phyloP scores from a whole-genome alignment of 2,329 filamentous ascomycete genomes.

The Sarocladium oryzae region DNA sequence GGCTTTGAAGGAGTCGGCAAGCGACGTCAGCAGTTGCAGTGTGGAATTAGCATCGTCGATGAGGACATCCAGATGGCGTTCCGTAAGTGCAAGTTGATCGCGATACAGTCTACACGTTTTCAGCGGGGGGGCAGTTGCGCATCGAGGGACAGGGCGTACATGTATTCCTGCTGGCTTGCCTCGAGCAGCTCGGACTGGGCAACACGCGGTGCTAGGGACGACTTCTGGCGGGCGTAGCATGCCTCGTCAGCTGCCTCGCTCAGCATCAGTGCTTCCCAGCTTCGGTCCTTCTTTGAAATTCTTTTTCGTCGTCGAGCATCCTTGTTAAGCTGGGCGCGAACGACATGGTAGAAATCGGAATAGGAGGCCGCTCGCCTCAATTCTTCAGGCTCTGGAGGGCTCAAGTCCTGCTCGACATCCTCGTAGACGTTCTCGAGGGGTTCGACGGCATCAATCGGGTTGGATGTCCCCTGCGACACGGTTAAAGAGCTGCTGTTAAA shows the following conservation, averaged over 20 bases:
- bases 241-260: constrained; percentile 5
- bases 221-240: constrained; percentile 19
- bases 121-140: constrained; percentile 17
- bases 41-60: constrained; percentile 71
- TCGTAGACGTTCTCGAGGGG: constrained; percentile 38
- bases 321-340: constrained; percentile 49
- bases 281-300: constrained; percentile 33
- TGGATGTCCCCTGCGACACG: constrained; percentile 43
- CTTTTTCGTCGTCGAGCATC: constrained; percentile 37
- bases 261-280: constrained; percentile 45
- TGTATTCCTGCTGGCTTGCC: constrained; percentile 78
- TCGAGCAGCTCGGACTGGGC: constrained; percentile 62
- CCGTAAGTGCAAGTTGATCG: constrained; percentile 73
- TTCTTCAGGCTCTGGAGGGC: constrained; percentile 60
- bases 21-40: constrained; percentile 65
- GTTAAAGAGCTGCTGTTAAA: neutral
- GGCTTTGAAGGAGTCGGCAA: constrained; percentile 79
- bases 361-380: constrained; percentile 65
- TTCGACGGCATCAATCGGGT: constrained; percentile 40
- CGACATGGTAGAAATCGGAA: constrained; percentile 66
- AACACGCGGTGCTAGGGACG: constrained; percentile 16
- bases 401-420: constrained; percentile 16
- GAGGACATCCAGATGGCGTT: constrained; percentile 74
- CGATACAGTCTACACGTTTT: constrained; percentile 57
- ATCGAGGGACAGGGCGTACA: constrained; percentile 43